Evolutionary conservation across 2,329 filamentous ascomycete genomes (phyloP), one percentile per base, ranked within the genome.

Genomic region (Colletotrichum coccodes): DNA sequence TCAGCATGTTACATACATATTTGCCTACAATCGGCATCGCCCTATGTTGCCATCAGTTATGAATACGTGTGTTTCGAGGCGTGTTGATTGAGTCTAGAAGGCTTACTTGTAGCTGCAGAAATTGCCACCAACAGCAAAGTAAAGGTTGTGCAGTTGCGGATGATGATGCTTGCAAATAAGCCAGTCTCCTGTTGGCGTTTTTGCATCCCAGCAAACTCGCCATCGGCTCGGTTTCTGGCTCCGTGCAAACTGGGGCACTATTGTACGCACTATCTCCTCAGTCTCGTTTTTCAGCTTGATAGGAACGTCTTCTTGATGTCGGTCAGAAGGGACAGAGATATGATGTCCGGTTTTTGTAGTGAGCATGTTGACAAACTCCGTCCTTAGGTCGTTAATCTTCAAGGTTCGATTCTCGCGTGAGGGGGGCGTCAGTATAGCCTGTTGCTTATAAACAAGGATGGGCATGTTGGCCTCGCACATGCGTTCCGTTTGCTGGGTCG

Each of bases 61-160:
- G 9, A 30, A 4, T 18, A 2, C 8, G 7, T 16, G 2, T 36
- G 8, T 4, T 32, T 23, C n/a, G 8, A 4, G 6, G 16, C 14
- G n/a, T n/a, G n/a, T n/a, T n/a, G n/a, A n/a, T n/a, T n/a, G n/a
- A n/a, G n/a, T 36, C 9, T 28, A 5, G 23, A 6, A 4, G 4
- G 23, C 58, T 8, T 32, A 67, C 64, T 67, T 67, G 50, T 67
- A 67, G 34, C 58, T 67, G 21, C 36, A 56, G 16, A 67, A 67
- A 5, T 62, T 67, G 12, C 64, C 64, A 3, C 64, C 64, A 11
- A 50, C 58, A 9, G 50, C 59, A 7, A 67, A n/a, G 30, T 50
- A 26, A 4, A 67, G 28, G 11, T 67, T 62, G 1, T 49, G 8
- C 8, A 67, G 32, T 3, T 57, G 28, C 7, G 42, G 42, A 26